Conservation (phyloP, 768 basidiomycete genomes). For the Mycena sanguinolenta region DNA sequence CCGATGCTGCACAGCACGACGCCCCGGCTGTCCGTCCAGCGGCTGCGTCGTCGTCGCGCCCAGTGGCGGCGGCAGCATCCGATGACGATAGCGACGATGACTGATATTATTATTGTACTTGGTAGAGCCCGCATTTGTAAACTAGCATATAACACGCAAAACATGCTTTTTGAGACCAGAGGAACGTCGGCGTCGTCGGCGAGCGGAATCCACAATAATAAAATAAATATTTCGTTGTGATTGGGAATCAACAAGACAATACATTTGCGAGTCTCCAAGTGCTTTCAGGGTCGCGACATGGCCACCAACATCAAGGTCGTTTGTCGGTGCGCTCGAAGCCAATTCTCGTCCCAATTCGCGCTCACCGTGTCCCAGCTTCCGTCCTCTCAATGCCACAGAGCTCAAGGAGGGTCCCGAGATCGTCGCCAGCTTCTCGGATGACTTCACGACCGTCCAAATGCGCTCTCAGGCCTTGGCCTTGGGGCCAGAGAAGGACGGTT, state of each 20-base stretch:
- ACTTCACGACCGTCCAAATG: constrained; percentile 86
- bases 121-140: constrained; percentile 16
- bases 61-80: constrained; percentile 55
- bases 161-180: not conserved
- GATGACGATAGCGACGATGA: constrained; percentile 68
- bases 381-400: constrained; percentile 94
- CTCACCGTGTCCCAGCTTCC: constrained; percentile 73
- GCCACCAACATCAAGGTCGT: constrained; percentile 97
- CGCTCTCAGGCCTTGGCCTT: constrained; percentile 75
- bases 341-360: constrained; percentile 9
- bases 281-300: constrained; percentile 49
- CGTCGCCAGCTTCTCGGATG: constrained; percentile 90
- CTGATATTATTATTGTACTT: constrained; percentile 26
- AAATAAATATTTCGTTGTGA: not conserved
- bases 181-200: too few relatives aligned
- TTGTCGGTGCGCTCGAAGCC: constrained; percentile 81
- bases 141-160: constrained; percentile 8
- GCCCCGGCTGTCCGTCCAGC: constrained; percentile 66
- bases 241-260: constrained; percentile 2
- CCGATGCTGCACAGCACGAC: constrained; percentile 83
- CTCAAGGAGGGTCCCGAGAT: constrained; percentile 88
- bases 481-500: constrained; percentile 96
- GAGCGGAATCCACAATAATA: too few relatives aligned
- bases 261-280: constrained; percentile 15
- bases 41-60: constrained; percentile 71